Conservation (phyloP, 2,329 filamentous ascomycete genomes). For the Talaromyces funiculosus region DNA sequence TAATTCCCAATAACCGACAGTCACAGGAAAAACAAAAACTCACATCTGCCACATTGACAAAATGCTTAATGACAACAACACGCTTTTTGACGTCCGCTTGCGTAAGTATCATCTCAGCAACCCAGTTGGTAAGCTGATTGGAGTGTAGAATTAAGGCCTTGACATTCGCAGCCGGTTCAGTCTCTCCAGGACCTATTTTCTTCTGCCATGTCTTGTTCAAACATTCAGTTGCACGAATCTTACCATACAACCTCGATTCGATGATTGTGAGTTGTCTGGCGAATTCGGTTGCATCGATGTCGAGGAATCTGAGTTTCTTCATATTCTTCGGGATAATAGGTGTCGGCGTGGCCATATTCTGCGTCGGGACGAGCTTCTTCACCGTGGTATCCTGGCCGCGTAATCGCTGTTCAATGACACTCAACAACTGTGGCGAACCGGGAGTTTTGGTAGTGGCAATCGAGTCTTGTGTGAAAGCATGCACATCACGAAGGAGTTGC, state of each 20-base stretch:
- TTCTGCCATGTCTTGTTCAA: slow-evolving; percentile 99
- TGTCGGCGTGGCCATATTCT: slow-evolving; percentile 73
- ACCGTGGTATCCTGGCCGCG: slow-evolving; percentile 81
- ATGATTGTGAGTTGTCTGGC: slow-evolving; percentile 97
- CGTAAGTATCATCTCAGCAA: slow-evolving; percentile 95
- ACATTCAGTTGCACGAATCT: slow-evolving; percentile 93
- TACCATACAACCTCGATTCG: slow-evolving; percentile 87
- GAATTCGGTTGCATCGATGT: slow-evolving; percentile 94
- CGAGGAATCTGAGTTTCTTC: slow-evolving; percentile 98
- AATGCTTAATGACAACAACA: slow-evolving; percentile 97
- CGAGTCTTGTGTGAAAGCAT: slow-evolving; percentile 83
- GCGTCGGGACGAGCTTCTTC: slow-evolving; percentile 79
- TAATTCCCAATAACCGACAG: background rate
- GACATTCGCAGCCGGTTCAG: slow-evolving; percentile 83
- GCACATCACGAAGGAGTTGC: slow-evolving; percentile 79
- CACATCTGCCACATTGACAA: slow-evolving; percentile 92
- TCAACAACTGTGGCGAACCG: slow-evolving; percentile 76
- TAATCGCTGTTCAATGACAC: slow-evolving; percentile 80
- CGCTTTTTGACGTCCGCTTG: slow-evolving; percentile 93
- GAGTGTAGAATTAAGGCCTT: slow-evolving; percentile 96
- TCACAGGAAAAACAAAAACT: slow-evolving; percentile 11
- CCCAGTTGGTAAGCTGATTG: slow-evolving; percentile 98
- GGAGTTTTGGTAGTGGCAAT: slow-evolving; percentile 92
- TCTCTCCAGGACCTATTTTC: slow-evolving; percentile 67
- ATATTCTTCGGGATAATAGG: slow-evolving; percentile 98